Evolutionary conservation across 2,329 filamentous ascomycete genomes (phyloP).

Genomic region (Alternaria triticimaculans): DNA sequence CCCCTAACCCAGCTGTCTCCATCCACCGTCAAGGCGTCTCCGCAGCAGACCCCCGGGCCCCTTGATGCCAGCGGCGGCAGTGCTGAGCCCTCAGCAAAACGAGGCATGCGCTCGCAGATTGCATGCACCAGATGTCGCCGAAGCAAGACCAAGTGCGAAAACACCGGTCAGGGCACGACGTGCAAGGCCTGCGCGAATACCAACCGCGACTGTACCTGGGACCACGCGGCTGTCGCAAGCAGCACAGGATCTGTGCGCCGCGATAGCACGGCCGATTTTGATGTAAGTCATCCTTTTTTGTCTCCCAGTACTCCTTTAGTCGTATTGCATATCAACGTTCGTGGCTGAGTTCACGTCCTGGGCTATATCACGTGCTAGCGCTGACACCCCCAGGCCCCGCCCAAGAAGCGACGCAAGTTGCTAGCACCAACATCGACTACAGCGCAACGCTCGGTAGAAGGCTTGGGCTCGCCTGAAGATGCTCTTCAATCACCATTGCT

Average conservation of each 20-base stretch:
- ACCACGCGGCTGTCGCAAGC: constrained; percentile 54
- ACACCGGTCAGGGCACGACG: constrained; percentile 72
- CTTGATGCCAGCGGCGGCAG: constrained; percentile 26
- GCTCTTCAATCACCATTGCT: constrained; percentile 68
- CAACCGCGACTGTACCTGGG: constrained; percentile 76
- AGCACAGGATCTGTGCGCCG: constrained; percentile 50
- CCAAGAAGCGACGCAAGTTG: constrained; percentile 47
- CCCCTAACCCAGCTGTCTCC: constrained; percentile 34
- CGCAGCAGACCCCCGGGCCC: constrained; percentile 33
- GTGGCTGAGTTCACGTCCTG: background rate
- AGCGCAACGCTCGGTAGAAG: constrained; percentile 49
- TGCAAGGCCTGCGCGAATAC: constrained; percentile 78
- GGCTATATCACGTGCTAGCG: background rate
- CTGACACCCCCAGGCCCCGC: constrained; percentile 12
- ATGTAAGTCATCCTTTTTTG: constrained; percentile 24
- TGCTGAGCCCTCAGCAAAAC: constrained; percentile 26
- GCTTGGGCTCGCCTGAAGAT: constrained; percentile 58
- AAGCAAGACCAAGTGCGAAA: constrained; percentile 88
- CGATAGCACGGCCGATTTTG: constrained; percentile 36
- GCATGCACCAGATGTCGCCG: constrained; percentile 77
- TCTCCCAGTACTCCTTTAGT: background rate
- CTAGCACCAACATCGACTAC: constrained; percentile 39
- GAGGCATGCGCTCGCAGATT: constrained; percentile 75
- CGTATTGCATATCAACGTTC: background rate
- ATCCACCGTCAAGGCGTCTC: constrained; percentile 39